Evolutionary conservation across 208 protist genomes (phyloP).

Genomic region (Leishmania aethiopica): DNA sequence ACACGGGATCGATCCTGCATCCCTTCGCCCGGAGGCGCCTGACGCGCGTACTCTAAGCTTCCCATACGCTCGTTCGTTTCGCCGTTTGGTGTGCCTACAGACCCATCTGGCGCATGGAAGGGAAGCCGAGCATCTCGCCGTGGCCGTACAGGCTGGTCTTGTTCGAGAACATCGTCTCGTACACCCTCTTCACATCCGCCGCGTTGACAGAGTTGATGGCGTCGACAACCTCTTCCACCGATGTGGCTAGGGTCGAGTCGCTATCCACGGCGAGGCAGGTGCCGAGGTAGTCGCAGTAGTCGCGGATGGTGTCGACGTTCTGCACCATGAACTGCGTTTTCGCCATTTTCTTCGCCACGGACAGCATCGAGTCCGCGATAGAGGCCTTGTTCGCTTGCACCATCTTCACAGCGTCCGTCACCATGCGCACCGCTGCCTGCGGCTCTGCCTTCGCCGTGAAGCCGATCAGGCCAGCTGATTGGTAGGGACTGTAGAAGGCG

Average conservation of each 20-base stretch:
- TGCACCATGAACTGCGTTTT: slow-evolving; percentile 56
- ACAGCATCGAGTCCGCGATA: slow-evolving; percentile 35
- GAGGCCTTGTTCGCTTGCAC: slow-evolving; percentile 49
- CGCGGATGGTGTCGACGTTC: slow-evolving; percentile 67
- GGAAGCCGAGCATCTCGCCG: slow-evolving; percentile 83
- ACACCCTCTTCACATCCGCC: slow-evolving; percentile 69
- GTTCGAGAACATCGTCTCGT: slow-evolving; percentile 69
- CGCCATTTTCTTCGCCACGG: slow-evolving; percentile 69
- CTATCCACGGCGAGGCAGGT: slow-evolving; percentile 59
- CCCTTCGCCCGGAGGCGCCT: neutral
- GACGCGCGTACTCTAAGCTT: neutral
- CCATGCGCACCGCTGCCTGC: slow-evolving; percentile 57
- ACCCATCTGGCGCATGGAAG: slow-evolving; percentile 82
- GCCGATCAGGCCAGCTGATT: slow-evolving; percentile 80
- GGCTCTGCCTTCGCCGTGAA: slow-evolving; percentile 69
- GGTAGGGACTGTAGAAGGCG: slow-evolving; percentile 85
- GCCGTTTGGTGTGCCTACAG: slow-evolving; percentile 12
- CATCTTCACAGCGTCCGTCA: slow-evolving; percentile 58
- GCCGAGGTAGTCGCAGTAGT: slow-evolving; percentile 90
- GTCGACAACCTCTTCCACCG: slow-evolving; percentile 61
- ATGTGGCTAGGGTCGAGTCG: slow-evolving; percentile 39
- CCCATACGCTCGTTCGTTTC: neutral
- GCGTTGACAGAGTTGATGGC: slow-evolving; percentile 61
- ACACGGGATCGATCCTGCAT: neutral
- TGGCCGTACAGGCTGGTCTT: slow-evolving; percentile 75